phyloP scores from a whole-genome alignment of 495 filamentous ascomycete species.

The Niebla homalea region DNA sequence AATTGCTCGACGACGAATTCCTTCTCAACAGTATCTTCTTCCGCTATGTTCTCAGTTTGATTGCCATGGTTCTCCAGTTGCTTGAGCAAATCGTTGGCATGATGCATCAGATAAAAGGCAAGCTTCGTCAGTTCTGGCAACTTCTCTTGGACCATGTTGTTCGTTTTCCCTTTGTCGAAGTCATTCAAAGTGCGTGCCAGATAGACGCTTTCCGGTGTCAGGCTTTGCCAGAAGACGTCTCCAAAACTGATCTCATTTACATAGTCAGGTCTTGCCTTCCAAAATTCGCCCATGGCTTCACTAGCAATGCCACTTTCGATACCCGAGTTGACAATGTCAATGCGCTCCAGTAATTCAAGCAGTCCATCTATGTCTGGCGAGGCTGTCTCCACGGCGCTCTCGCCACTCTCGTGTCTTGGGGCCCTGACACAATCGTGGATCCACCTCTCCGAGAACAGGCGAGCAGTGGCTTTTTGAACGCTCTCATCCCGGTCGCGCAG shows the following conservation, averaged over 20 bases:
- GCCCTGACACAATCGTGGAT: conserved; percentile 78
- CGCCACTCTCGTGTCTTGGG: conserved; percentile 34
- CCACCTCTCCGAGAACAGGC: conserved; percentile 88
- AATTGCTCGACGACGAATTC: conserved; percentile 95
- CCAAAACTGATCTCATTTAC: conserved; percentile 67
- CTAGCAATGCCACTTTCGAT: conserved; percentile 78
- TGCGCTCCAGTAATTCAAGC: conserved; percentile 81
- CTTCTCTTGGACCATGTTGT: conserved; percentile 61
- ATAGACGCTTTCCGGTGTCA: conserved; percentile 78
- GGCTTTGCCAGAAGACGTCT: conserved; percentile 73
- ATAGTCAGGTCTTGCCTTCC: conserved; percentile 88
- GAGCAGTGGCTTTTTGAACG: conserved; percentile 79
- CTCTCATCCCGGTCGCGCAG: conserved; percentile 88
- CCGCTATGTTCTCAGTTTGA: conserved; percentile 48
- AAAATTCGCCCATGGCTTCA: conserved; percentile 90
- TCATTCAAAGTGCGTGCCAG: conserved; percentile 85
- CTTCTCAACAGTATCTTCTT: conserved; percentile 69
- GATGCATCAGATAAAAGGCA: conserved; percentile 66
- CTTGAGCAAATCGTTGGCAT: conserved; percentile 63
- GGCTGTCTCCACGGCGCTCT: conserved; percentile 32
- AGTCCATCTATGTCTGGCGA: conserved; percentile 61
- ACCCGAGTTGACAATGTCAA: conserved; percentile 83
- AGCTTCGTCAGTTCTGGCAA: conserved; percentile 88
- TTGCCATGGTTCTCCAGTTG: conserved; percentile 42
- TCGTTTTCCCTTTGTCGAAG: conserved; percentile 62